These are phyloP conservation scores for Salix udensis DNA, from an alignment of 345 rosid genomes.

Conservation along the genomic window DNA sequence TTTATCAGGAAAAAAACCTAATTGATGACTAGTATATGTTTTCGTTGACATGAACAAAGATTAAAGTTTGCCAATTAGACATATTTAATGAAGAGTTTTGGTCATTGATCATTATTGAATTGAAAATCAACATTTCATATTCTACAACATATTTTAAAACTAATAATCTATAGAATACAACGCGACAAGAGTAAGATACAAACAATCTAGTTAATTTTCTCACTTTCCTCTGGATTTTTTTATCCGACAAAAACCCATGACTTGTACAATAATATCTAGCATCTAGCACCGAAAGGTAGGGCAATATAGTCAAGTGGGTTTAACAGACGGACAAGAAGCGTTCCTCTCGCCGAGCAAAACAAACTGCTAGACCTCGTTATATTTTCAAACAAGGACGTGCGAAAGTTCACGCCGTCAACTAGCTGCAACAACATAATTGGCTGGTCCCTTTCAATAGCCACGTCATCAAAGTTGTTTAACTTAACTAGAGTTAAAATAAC, in stretches of 20 bases:
- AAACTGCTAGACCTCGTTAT: background rate
- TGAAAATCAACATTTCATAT: background rate
- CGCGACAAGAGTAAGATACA: background rate
- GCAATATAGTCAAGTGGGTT: background rate
- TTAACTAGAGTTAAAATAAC: constrained; percentile 20
- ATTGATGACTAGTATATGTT: background rate
- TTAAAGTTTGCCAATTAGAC: background rate
- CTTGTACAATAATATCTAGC: too few relatives aligned
- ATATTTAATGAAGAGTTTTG: background rate
- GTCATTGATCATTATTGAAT: background rate
- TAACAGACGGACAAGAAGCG: background rate
- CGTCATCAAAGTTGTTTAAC: constrained; percentile 12
- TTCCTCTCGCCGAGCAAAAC: background rate
- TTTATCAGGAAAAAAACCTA: background rate
- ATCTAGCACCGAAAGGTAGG: background rate
- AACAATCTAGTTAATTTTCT: background rate
- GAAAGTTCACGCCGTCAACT: background rate
- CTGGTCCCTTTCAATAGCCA: constrained; percentile 3
- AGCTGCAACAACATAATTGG: constrained; percentile 4
- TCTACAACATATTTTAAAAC: background rate
- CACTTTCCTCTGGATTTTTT: background rate
- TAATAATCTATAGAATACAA: background rate
- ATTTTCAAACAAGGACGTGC: background rate
- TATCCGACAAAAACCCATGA: too few relatives aligned
- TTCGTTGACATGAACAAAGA: too few relatives aligned